Percentiles rank a stretch among this genome's conserved stretches.
Conservation (phyloP, 768 basidiomycete genomes). For the Austroboletus festivus region DNA sequence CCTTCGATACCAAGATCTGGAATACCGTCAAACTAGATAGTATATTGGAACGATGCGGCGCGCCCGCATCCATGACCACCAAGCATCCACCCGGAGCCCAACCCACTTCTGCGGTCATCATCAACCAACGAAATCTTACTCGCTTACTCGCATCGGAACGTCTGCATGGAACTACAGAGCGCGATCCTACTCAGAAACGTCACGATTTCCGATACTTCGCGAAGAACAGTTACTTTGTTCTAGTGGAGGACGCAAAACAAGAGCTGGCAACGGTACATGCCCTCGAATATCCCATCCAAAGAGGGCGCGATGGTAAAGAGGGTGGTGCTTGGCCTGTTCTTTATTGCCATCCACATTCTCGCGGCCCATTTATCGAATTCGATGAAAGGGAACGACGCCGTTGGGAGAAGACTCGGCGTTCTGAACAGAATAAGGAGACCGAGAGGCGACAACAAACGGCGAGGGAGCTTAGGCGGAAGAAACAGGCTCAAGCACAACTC, state of each 20-base stretch:
- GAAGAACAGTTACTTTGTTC: slow-evolving; percentile 69
- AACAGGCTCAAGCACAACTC: slow-evolving; percentile 27
- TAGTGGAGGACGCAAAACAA: slow-evolving; percentile 87
- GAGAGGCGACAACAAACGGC: slow-evolving; percentile 26
- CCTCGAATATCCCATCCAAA: slow-evolving; percentile 70
- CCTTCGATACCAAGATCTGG: slow-evolving; percentile 87
- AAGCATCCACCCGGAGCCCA: slow-evolving; percentile 30
- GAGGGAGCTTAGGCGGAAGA: slow-evolving; percentile 28
- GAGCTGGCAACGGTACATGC: slow-evolving; percentile 82
- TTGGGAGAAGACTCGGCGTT: slow-evolving; percentile 54
- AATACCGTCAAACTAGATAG: slow-evolving; percentile 65
- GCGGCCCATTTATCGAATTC: slow-evolving; percentile 73
- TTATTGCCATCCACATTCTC: slow-evolving; percentile 68
- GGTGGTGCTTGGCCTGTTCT: slow-evolving; percentile 80
- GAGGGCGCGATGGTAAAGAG: slow-evolving; percentile 49
- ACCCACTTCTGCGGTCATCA: slow-evolving; percentile 28
- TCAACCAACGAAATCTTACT: slow-evolving; percentile 49
- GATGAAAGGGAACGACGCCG: slow-evolving; percentile 70
- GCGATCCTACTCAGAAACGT: slow-evolving; percentile 85
- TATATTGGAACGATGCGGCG: slow-evolving; percentile 65
- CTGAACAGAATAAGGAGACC: slow-evolving; percentile 37
- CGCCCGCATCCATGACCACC: slow-evolving; percentile 28
- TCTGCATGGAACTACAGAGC: slow-evolving; percentile 80
- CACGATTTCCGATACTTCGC: slow-evolving; percentile 88
- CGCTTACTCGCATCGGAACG: slow-evolving; percentile 78